Base-by-base conservation (phyloP, 371 early-diverging fungal genomes). In the Coemansia sp. region DNA sequence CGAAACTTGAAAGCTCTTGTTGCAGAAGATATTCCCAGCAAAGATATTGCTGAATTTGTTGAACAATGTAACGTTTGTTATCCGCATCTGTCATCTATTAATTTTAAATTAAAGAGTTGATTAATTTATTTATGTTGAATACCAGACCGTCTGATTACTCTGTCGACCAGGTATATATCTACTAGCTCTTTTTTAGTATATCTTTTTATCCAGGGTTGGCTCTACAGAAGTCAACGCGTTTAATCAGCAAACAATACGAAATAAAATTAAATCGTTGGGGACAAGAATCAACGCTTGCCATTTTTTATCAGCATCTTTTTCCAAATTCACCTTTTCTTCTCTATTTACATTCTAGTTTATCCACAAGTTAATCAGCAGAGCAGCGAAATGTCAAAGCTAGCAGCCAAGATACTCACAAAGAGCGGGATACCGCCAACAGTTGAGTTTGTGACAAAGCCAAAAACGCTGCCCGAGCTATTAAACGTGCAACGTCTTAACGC, bases 401-500 rank as follows among this genome's bases (percentile, higher is more conserved):
- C 70, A 1, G 31, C 54, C 18, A 56, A 67, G 53, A 55, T 75
- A n/a, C 71, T 75, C 3, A 26, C 55, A 11, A 70, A 65, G 50
- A 27, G 45, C 51, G 56, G 54, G 1, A 24, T 45, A 0, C 76
- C 66, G 26, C 61, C 70, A 13, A 64, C 64, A 5, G 67, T 70
- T 1, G 6, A 27, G 42, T 75, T 70, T 22, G 61, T 45, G 1
- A 4, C 1, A 4, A 70, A 67, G 48, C 71, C 76, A 6, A 75
- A 75, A 56, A 75, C 76, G 37, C 71, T 75, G 1, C 64, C 59
- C 45, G 76, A 75, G 51, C 64, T 75, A 0, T 26, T 75, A 3
- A 75, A 75, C 45, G 71, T 75, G 10, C 76, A 75, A 31, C 66
- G 67, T 5, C 11, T 50, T 51, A 64, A 67, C 22, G 64, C 64